These are phyloP conservation scores for Cutaneotrichosporon sp. DNA, from an alignment of 1,284 basidiomycete genomes.

Conservation along the genomic window DNA sequence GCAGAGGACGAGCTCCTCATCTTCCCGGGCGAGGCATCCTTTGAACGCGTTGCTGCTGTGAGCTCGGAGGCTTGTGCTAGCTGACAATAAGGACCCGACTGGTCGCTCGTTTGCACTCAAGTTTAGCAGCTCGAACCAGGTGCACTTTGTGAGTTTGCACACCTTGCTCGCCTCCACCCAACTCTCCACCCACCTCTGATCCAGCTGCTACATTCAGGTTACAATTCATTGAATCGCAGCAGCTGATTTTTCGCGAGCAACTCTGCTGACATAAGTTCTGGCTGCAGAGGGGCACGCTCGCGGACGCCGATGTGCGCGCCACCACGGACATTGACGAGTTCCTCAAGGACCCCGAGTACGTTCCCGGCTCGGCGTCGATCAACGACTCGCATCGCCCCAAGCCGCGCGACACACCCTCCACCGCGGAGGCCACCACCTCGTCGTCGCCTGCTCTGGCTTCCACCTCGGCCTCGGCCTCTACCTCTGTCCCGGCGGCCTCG, in stretches of 20 bases:
- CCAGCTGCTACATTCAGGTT: too few relatives aligned
- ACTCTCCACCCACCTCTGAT: too few relatives aligned
- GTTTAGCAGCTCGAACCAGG: constrained; percentile 48
- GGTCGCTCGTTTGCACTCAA: constrained; percentile 50
- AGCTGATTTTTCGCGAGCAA: background rate
- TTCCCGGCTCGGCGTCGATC: constrained; percentile 22
- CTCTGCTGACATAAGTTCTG: constrained; percentile 43
- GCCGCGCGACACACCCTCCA: background rate
- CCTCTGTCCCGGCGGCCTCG: constrained; percentile 19
- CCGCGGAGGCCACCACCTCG: constrained; percentile 16
- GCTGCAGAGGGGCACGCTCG: constrained; percentile 44
- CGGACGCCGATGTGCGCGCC: constrained; percentile 36
- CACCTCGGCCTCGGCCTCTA: constrained; percentile 8
- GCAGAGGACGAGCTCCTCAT: constrained; percentile 50
- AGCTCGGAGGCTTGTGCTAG: constrained; percentile 7
- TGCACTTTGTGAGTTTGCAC: constrained; percentile 47
- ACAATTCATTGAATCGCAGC: too few relatives aligned
- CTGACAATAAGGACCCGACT: constrained; percentile 37
- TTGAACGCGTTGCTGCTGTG: constrained; percentile 45
- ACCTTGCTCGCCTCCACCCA: background rate
- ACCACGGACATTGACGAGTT: constrained; percentile 46
- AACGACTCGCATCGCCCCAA: constrained; percentile 29
- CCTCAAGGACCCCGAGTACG: constrained; percentile 46
- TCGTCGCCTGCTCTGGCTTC: constrained; percentile 20
- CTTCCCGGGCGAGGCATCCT: constrained; percentile 53